Base-by-base conservation (phyloP, 2,329 filamentous ascomycete species). In the Rachicladosporium sp. region DNA sequence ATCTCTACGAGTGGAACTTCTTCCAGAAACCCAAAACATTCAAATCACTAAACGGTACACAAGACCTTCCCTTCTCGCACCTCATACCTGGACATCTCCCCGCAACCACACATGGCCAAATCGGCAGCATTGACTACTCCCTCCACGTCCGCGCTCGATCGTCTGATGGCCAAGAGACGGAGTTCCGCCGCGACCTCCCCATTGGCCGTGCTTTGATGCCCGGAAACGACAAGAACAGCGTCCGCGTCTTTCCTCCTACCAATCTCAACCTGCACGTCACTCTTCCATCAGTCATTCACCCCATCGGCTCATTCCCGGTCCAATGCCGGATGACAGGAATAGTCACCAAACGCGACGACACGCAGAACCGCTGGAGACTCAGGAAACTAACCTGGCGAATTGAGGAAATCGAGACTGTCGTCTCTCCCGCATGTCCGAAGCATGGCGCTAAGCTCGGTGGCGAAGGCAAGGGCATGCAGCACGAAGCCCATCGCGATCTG, bases 221-320 rank as follows among this genome's bases (percentile, higher is more conserved):
- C 2, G 82, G 86, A 36, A 71, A 74, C 38, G 86, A 93, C 45
- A 89, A 93, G 63, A 80, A 88, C 63, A 93, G 84, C 10, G 79
- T 94, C 46, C 85, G 89, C 55, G 83, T 96, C 55, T 98, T 98
- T 64, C 91, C 89, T 35, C 89, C 91, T 0, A 98, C 91, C 50
- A 91, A 93, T 64, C 80, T 98, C 54, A 88, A 85, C 49, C 83
- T 86, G 43, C 80, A 79, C 54, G 82, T 91, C 46, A 79, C 85
- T 53, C 80, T 93, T 47, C 81, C 81, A 35, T 77, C 84, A 30
- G 76, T 93, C 47, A 79, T 95, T 46, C 81, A 94, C 64, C 87
- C 89, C 4, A 83, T 88, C 44, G 83, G 85, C 52, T 78, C 76
- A 52, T 89, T 93, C 64, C 81, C 71, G 8, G 73, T 95, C 36